phyloP scores from a whole-genome alignment of 805 yeast genomes.

The Wickerhamomyces kurtzmanii region DNA sequence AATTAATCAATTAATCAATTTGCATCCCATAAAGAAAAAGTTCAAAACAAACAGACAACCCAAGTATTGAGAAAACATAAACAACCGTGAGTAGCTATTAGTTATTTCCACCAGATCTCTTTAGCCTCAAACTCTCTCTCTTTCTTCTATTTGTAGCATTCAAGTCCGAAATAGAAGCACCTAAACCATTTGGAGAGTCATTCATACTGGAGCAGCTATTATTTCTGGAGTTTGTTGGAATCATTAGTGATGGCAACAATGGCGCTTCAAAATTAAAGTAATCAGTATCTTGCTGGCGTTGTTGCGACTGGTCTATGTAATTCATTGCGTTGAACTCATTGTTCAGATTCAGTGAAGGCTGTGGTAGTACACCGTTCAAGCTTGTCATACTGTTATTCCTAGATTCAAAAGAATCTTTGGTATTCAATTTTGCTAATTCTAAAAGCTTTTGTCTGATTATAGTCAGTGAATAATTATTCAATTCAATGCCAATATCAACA shows the following conservation, averaged over 20 bases:
- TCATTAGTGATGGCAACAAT: slow-evolving; percentile 1
- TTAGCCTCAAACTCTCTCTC: slow-evolving; percentile 40
- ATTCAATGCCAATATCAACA: slow-evolving; percentile 27
- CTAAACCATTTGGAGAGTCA: no score
- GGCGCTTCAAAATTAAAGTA: slow-evolving; percentile 1
- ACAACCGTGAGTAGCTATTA: no score
- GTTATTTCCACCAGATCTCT: slow-evolving; percentile 32
- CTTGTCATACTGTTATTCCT: no score
- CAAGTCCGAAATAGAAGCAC: no score
- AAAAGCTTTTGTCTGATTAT: slow-evolving; percentile 27
- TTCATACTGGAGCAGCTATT: no score
- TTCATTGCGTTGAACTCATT: slow-evolving; percentile 8
- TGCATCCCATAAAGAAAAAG: no score
- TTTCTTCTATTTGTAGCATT: slow-evolving; percentile 42
- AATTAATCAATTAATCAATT: no score
- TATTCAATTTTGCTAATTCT: no score
- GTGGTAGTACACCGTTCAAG: no score
- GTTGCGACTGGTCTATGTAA: no score
- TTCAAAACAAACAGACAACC: no score
- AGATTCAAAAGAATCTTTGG: background rate
- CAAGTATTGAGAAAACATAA: no score
- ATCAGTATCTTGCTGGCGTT: background rate
- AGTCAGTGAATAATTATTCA: slow-evolving; percentile 24
- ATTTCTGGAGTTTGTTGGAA: slow-evolving; percentile 2
- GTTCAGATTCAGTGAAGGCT: slow-evolving; percentile 11